Conservation (phyloP, 805 yeast species). For the Sungouiozyma ichnusensis region DNA sequence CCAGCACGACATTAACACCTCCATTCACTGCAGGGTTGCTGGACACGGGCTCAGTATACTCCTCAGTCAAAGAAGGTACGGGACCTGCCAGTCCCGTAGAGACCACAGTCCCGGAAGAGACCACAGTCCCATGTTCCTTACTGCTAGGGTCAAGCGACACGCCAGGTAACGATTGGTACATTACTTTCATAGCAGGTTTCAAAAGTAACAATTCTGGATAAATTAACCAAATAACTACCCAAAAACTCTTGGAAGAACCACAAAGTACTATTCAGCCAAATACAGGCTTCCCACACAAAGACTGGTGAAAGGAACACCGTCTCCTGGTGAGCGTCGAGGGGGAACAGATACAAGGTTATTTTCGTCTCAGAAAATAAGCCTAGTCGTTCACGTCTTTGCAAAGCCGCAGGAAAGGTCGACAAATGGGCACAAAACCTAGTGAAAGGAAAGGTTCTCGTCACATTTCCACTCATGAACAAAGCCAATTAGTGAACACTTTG, state of each 20-base stretch:
- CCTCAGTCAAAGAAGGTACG: too few species aligned
- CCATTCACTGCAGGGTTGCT: conserved; percentile 34
- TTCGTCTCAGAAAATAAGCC: not conserved
- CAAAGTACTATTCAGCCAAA: too few species aligned
- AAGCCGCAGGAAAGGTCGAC: not conserved
- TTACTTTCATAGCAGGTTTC: not conserved
- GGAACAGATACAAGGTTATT: not conserved
- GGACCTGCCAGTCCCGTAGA: too few species aligned
- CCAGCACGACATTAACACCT: conserved; percentile 68
- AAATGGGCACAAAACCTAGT: not conserved
- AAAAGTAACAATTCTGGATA: conserved; percentile 11
- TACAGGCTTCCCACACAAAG: too few species aligned
- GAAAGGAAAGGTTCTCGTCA: not conserved
- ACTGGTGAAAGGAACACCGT: too few species aligned
- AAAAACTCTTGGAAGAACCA: not conserved
- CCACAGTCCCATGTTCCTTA: too few species aligned
- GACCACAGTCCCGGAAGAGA: too few species aligned
- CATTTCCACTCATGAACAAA: not conserved
- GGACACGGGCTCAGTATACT: not conserved
- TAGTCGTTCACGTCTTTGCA: not conserved
- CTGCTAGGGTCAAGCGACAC: not conserved
- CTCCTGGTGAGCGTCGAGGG: not conserved
- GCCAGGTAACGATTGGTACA: not conserved
- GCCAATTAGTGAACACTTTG: too few species aligned
- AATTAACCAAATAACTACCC: conserved; percentile 28